Conservation (phyloP, 192 early-diverging fungal genomes). For the Phycomyces blakesleeanus region DNA sequence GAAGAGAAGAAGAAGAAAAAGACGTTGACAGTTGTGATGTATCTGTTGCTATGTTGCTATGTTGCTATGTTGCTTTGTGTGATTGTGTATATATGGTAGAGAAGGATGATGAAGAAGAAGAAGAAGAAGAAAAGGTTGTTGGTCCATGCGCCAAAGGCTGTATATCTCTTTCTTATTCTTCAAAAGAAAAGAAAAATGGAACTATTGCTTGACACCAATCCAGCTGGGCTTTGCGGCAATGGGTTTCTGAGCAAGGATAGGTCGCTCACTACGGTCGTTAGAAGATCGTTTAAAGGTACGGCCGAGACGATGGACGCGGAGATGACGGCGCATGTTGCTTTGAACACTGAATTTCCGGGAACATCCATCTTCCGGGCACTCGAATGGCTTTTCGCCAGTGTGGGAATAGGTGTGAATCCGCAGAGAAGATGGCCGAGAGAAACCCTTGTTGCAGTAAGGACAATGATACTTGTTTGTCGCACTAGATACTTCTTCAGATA, state of each 20-base stretch:
- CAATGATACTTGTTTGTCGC: conserved; percentile 44
- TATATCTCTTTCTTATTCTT: too few species aligned
- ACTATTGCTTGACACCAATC: conserved; percentile 18
- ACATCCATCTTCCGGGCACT: conserved; percentile 41
- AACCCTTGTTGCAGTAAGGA: conserved; percentile 53
- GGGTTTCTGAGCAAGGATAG: conserved; percentile 13
- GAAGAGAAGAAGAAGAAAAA: too few species aligned
- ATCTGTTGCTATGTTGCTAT: too few species aligned
- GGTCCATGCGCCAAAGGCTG: too few species aligned
- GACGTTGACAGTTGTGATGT: too few species aligned
- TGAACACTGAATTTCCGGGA: conserved; percentile 28
- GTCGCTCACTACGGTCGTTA: conserved; percentile 9
- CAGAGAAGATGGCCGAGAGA: conserved; percentile 55
- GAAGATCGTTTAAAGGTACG: conserved; percentile 31
- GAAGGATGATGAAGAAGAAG: too few species aligned
- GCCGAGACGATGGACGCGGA: conserved; percentile 32
- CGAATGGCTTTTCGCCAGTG: conserved; percentile 59
- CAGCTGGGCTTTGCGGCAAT: conserved; percentile 13
- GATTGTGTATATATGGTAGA: too few species aligned
- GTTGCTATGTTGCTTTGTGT: too few species aligned
- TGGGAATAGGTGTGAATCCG: conserved; percentile 60
- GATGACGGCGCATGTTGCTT: conserved; percentile 33
- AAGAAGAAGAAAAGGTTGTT: too few species aligned
- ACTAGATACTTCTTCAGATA: background rate
- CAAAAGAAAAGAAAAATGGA: too few species aligned